phyloP scores from a whole-genome alignment of 1,284 basidiomycete genomes.

The Rugosomyces carneus region DNA sequence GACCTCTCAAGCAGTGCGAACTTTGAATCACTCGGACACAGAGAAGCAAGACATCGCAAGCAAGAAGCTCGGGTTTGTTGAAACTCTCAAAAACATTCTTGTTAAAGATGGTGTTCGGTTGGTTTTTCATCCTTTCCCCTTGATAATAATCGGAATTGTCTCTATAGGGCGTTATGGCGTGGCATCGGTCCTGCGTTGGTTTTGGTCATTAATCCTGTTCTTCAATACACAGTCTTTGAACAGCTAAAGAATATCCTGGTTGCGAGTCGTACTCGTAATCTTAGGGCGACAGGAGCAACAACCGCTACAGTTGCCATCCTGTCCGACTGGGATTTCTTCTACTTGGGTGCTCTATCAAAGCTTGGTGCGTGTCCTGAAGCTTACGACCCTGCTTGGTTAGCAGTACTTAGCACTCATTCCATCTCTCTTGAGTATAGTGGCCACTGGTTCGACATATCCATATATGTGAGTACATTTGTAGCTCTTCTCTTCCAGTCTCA shows the following conservation, averaged over 20 bases:
- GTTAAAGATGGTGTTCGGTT: conserved; percentile 66
- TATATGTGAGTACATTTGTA: conserved; percentile 53
- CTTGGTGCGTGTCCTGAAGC: conserved; percentile 46
- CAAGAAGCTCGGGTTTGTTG: conserved; percentile 60
- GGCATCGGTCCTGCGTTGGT: conserved; percentile 95
- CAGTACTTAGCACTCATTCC: too few relatives aligned
- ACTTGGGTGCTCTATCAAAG: conserved; percentile 85
- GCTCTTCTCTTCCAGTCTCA: conserved; percentile 3
- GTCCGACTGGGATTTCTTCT: conserved; percentile 83
- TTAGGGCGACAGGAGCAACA: conserved; percentile 39
- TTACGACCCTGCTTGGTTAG: background rate
- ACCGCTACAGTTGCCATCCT: conserved; percentile 46
- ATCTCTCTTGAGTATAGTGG: conserved; percentile 38
- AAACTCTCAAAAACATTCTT: conserved; percentile 71
- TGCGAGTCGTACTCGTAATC: conserved; percentile 48
- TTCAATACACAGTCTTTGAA: conserved; percentile 81
- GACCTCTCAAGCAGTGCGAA: conserved; percentile 82
- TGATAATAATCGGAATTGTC: background rate
- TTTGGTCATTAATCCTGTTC: conserved; percentile 92
- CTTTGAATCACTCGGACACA: conserved; percentile 32
- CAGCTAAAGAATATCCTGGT: conserved; percentile 81
- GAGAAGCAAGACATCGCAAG: conserved; percentile 23
- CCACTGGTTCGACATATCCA: conserved; percentile 71
- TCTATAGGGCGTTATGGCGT: conserved; percentile 74
- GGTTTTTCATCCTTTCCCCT: conserved; percentile 8